Percentiles rank a stretch among this genome's conserved stretches.
phyloP scores from a whole-genome alignment of 1,139 yeast species.

The Candida smagusa region DNA sequence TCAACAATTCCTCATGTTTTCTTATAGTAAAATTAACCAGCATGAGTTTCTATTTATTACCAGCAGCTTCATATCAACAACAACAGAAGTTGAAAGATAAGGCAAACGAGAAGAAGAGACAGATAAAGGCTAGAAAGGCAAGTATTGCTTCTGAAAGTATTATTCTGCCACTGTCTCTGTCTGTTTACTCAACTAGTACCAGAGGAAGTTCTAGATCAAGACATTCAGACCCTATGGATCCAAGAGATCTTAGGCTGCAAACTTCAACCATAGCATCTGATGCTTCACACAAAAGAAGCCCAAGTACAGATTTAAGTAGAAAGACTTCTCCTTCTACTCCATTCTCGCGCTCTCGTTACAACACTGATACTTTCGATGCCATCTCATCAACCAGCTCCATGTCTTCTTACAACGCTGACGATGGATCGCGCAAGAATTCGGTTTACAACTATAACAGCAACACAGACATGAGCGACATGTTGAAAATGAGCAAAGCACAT shows the following conservation, averaged over 20 bases:
- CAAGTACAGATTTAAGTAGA: background rate
- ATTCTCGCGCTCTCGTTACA: background rate
- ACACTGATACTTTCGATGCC: slow-evolving; percentile 1
- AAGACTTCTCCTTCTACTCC: background rate
- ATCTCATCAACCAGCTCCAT: background rate
- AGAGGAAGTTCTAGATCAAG: background rate
- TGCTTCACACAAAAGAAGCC: background rate
- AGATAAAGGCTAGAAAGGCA: slow-evolving; percentile 1
- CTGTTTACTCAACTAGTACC: background rate
- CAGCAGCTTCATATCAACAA: slow-evolving; percentile 17
- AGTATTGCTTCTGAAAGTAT: background rate
- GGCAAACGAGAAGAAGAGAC: slow-evolving; percentile 12
- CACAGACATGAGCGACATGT: slow-evolving; percentile 14
- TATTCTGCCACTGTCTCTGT: slow-evolving; percentile 1
- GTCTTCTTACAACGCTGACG: background rate
- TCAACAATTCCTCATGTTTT: too few species aligned
- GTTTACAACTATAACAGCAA: slow-evolving; percentile 10
- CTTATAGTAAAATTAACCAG: too few species aligned
- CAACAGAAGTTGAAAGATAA: slow-evolving; percentile 18
- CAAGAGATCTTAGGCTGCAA: background rate
- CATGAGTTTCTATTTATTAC: slow-evolving; percentile 16
- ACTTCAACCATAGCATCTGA: background rate
- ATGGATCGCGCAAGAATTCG: slow-evolving; percentile 1
- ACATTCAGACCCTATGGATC: background rate
- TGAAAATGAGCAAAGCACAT: slow-evolving; percentile 13